Conservation (phyloP, 805 yeast genomes). For the Middelhovenomyces tepae region DNA sequence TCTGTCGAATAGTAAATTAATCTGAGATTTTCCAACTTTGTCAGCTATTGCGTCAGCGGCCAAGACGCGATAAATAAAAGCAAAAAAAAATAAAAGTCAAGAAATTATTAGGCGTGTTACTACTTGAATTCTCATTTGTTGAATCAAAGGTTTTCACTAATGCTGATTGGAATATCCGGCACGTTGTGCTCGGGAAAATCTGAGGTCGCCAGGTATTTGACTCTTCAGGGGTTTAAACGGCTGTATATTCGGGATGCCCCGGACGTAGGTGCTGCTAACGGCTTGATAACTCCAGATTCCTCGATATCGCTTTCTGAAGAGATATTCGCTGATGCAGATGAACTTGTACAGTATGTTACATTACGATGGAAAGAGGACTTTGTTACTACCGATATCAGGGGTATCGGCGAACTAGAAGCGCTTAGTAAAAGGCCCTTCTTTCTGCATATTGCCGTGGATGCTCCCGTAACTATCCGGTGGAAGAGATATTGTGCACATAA, state of each 20-base stretch:
- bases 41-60: too few species aligned
- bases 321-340: slow-evolving; percentile 34
- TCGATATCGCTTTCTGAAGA: slow-evolving; percentile 3
- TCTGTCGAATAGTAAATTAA: too few species aligned
- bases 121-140: too few species aligned
- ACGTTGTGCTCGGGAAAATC: slow-evolving; percentile 58
- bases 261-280: slow-evolving; percentile 18
- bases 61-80: too few species aligned
- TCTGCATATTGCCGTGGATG: slow-evolving; percentile 68
- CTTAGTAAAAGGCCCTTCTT: slow-evolving; percentile 72
- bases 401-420: slow-evolving; percentile 34
- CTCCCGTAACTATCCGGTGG: slow-evolving; percentile 46
- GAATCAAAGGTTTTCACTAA: too few species aligned
- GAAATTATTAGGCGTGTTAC: too few species aligned
- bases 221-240: slow-evolving; percentile 42
- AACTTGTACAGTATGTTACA: slow-evolving; percentile 54
- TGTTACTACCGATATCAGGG: slow-evolving; percentile 47
- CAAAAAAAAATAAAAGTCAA: too few species aligned
- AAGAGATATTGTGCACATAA: slow-evolving; percentile 8
- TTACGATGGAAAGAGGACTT: slow-evolving; percentile 52
- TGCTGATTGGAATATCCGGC: slow-evolving; percentile 74
- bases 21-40: too few species aligned
- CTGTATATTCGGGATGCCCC: slow-evolving; percentile 21
- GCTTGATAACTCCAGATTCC: slow-evolving; percentile 4
- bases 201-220: slow-evolving; percentile 51